phyloP scores from a whole-genome alignment of 2,329 filamentous ascomycete species.

The Elsinoe australis region DNA sequence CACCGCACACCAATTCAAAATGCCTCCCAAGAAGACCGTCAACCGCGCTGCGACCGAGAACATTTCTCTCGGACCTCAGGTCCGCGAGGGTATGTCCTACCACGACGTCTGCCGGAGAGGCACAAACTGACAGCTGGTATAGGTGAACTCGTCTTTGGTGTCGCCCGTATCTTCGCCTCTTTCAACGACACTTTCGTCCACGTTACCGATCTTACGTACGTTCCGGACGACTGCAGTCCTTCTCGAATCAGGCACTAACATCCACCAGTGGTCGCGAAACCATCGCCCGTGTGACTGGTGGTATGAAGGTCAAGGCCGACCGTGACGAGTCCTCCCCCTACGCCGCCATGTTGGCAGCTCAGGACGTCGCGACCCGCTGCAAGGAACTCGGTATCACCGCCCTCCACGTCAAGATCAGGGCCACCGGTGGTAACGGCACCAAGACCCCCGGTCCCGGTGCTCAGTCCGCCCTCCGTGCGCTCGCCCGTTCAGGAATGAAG shows the following conservation, averaged over 20 bases:
- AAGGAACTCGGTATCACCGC: slow-evolving; percentile 83
- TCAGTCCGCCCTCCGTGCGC: slow-evolving; percentile 96
- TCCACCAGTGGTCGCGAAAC: slow-evolving; percentile 87
- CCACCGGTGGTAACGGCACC: slow-evolving; percentile 98
- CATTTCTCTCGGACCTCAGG: slow-evolving; percentile 94
- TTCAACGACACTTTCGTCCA: slow-evolving; percentile 65
- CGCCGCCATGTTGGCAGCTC: slow-evolving; percentile 99
- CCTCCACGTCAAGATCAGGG: slow-evolving; percentile 99
- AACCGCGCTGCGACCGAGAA: slow-evolving; percentile 82
- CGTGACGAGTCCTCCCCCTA: slow-evolving; percentile 99
- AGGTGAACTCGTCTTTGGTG: slow-evolving; percentile 97
- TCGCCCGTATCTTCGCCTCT: slow-evolving; percentile 95
- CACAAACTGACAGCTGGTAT: slow-evolving; percentile 24
- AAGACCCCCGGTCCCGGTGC: slow-evolving; percentile 99
- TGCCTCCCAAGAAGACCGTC: slow-evolving; percentile 89
- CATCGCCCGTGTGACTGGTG: slow-evolving; percentile 98
- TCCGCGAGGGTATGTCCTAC: slow-evolving; percentile 71
- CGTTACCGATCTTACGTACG: slow-evolving; percentile 83
- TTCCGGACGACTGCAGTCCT: slow-evolving; percentile 13
- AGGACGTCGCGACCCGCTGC: slow-evolving; percentile 82
- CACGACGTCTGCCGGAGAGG: slow-evolving; percentile 19
- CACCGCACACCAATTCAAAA: slow-evolving; percentile 46
- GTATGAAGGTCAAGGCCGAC: slow-evolving; percentile 99
- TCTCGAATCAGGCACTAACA: background rate
- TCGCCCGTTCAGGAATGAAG: slow-evolving; percentile 99